Conservation (phyloP, 2,329 filamentous ascomycete genomes). For the Alternaria brassicae region DNA sequence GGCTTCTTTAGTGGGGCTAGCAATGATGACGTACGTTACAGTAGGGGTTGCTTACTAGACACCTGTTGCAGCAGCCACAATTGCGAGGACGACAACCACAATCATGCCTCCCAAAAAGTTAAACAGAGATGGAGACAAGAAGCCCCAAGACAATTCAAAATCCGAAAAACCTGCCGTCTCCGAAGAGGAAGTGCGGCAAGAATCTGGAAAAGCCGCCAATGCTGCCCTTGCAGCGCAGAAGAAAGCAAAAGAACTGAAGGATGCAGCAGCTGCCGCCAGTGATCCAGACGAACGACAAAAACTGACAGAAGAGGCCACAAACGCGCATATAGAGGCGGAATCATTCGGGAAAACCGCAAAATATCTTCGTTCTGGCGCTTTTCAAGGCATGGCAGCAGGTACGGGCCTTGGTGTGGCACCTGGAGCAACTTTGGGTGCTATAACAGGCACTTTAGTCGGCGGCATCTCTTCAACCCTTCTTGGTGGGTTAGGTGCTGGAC, state of each 20-base stretch:
- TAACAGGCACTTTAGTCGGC: conserved; percentile 31
- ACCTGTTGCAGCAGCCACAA: not conserved
- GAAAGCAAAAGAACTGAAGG: conserved; percentile 28
- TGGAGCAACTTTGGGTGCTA: conserved; percentile 27
- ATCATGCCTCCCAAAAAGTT: conserved; percentile 13
- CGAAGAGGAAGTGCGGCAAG: conserved; percentile 27
- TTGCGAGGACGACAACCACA: not conserved
- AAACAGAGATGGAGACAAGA: conserved; percentile 4
- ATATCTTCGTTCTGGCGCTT: conserved; percentile 32
- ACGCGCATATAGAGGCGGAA: conserved; percentile 31
- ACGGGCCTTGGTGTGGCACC: conserved; percentile 31
- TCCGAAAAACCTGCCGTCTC: conserved; percentile 20
- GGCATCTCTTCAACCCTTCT: conserved; percentile 30
- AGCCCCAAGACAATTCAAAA: not conserved
- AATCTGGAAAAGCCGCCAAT: conserved; percentile 29
- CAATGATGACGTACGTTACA: conserved; percentile 12
- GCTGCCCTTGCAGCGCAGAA: conserved; percentile 27
- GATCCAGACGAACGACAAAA: conserved; percentile 29
- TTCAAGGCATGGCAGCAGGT: conserved; percentile 34
- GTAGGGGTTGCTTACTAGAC: not conserved
- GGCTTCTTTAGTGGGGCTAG: conserved; percentile 6
- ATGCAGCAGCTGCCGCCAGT: conserved; percentile 26
- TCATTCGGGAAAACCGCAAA: conserved; percentile 36
- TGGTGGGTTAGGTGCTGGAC: conserved; percentile 27
- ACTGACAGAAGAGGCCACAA: conserved; percentile 30